Evolutionary conservation across 1,284 basidiomycete genomes (phyloP).

Genomic region (Apiotrichum brassicae): DNA sequence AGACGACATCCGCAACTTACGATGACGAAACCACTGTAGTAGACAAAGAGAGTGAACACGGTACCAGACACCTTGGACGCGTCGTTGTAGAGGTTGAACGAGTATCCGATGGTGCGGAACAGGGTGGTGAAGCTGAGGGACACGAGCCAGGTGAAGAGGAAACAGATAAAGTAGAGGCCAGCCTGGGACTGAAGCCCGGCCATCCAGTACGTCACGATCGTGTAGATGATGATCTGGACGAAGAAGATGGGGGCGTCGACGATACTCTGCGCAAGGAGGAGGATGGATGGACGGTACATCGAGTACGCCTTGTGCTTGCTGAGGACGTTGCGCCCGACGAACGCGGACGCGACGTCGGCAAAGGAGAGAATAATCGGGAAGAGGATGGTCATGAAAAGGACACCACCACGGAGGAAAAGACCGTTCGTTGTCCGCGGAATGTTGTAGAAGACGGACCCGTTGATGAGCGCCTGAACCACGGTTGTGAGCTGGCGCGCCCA

Average conservation of each 20-base stretch:
- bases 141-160: conserved; percentile 26
- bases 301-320: conserved; percentile 50
- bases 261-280: conserved; percentile 59
- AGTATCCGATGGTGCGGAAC: conserved; percentile 34
- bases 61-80: conserved; percentile 35
- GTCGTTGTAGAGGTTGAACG: conserved; percentile 30
- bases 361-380: conserved; percentile 50
- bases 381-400: conserved; percentile 49
- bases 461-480: conserved; percentile 37
- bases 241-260: conserved; percentile 51
- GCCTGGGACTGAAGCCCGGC: conserved; percentile 22
- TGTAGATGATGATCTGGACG: conserved; percentile 41
- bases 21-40: conserved; percentile 10
- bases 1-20: no score
- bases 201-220: conserved; percentile 43
- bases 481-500: conserved; percentile 38
- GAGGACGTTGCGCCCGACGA: conserved; percentile 65
- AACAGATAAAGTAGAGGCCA: conserved; percentile 40
- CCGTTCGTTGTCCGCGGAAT: conserved; percentile 57
- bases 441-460: conserved; percentile 68
- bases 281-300: conserved; percentile 45
- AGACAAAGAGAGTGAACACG: conserved; percentile 28
- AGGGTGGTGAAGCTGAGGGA: conserved; percentile 24
- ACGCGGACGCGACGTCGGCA: conserved; percentile 69
- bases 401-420: conserved; percentile 64